Evolutionary conservation across 2,329 filamentous ascomycete species (phyloP).

Genomic region (Teratosphaeria viscida): DNA sequence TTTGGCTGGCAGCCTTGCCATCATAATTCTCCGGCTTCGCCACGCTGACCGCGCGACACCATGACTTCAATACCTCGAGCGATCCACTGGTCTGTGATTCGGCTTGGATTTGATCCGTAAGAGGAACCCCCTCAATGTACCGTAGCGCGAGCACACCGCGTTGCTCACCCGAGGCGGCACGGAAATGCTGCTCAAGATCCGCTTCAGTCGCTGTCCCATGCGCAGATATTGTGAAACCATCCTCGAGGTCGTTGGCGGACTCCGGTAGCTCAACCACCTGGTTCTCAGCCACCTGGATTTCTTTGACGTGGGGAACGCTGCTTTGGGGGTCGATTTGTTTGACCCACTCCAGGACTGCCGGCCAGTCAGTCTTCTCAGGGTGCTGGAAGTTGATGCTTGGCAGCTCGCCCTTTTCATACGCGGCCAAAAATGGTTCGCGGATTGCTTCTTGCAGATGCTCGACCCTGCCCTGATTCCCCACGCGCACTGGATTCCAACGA

Average conservation of each 20-base stretch:
- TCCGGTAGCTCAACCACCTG: not conserved
- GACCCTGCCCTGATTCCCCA: conserved; percentile 11
- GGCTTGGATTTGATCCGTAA: not conserved
- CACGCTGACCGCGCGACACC: conserved; percentile 36
- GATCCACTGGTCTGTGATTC: not conserved
- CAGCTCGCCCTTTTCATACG: conserved; percentile 54
- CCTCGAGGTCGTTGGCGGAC: not conserved
- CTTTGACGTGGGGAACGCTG: not conserved
- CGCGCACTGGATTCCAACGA: conserved; percentile 25
- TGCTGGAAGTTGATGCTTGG: conserved; percentile 54
- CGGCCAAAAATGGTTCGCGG: conserved; percentile 53
- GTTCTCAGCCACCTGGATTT: not conserved
- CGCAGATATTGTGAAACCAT: not conserved
- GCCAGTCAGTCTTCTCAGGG: conserved; percentile 58
- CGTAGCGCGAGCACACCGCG: conserved; percentile 11
- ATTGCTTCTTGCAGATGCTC: conserved; percentile 52
- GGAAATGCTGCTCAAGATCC: conserved; percentile 6
- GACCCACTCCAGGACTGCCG: conserved; percentile 55
- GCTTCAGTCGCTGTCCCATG: not conserved
- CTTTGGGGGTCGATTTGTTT: conserved; percentile 19
- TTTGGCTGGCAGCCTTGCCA: conserved; percentile 28
- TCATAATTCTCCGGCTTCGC: conserved; percentile 33
- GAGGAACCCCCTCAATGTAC: conserved; percentile 6
- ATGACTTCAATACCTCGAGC: conserved; percentile 26
- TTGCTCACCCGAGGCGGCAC: conserved; percentile 8